These are phyloP conservation scores for Westerdykella sp. DNA, from an alignment of 2,329 filamentous ascomycete genomes.

Conservation along the genomic window DNA sequence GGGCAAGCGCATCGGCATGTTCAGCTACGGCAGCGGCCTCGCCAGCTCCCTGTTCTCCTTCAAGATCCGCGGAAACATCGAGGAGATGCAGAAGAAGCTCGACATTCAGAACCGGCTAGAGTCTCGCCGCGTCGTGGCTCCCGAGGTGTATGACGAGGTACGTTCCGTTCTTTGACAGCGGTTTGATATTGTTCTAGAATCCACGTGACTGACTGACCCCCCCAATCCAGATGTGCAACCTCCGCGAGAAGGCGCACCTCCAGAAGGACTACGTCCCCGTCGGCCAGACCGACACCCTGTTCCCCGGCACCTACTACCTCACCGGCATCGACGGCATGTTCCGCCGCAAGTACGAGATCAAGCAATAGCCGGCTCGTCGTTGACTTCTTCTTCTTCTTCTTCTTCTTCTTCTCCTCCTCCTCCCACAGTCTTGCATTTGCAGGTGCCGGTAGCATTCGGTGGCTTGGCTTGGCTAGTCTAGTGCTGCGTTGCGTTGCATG, in stretches of 20 bases:
- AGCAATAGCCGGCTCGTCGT: slow-evolving; percentile 34
- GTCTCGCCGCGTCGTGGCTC: slow-evolving; percentile 40
- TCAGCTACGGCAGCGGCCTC: slow-evolving; percentile 49
- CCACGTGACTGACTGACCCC: slow-evolving; percentile 25
- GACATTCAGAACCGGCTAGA: slow-evolving; percentile 44
- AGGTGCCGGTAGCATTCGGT: no score
- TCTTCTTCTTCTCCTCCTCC: no score
- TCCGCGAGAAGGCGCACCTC: slow-evolving; percentile 46
- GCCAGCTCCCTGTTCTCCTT: slow-evolving; percentile 48
- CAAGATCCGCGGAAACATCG: slow-evolving; percentile 42
- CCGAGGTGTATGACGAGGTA: slow-evolving; percentile 46
- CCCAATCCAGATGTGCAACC: slow-evolving; percentile 43
- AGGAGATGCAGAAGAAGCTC: slow-evolving; percentile 44
- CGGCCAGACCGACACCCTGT: slow-evolving; percentile 40
- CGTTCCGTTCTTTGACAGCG: slow-evolving; percentile 17
- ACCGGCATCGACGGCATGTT: slow-evolving; percentile 48
- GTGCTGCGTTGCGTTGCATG: no score
- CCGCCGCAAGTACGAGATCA: slow-evolving; percentile 45
- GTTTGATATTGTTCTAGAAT: slow-evolving; percentile 9
- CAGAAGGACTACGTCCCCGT: slow-evolving; percentile 46
- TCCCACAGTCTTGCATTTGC: no score
- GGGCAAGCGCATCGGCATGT: slow-evolving; percentile 48
- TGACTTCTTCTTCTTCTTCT: no score
- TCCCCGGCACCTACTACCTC: slow-evolving; percentile 48
- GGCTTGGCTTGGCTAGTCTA: no score